phyloP scores from a whole-genome alignment of 1,284 basidiomycete genomes.

The Serendipita sp. region DNA sequence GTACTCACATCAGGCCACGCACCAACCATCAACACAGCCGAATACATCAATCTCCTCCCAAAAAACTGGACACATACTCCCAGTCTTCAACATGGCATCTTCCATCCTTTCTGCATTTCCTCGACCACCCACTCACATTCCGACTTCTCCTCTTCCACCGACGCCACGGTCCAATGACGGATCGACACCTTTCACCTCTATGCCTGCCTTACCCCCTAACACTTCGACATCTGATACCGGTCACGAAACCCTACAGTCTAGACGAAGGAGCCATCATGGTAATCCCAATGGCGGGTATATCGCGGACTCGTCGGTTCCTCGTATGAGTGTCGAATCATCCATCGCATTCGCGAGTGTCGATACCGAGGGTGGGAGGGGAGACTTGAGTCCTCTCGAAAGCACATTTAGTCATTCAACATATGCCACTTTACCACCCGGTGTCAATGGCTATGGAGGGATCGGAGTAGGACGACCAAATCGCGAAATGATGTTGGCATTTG shows the following conservation, averaged over 20 bases:
- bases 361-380: background rate
- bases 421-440: background rate
- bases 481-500: background rate
- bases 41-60: no score
- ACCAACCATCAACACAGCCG: no score
- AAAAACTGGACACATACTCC: no score
- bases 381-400: background rate
- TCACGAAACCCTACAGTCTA: background rate
- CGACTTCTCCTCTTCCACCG: background rate
- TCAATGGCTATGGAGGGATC: background rate
- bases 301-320: background rate
- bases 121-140: constrained; percentile 4
- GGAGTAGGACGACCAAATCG: background rate
- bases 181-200: background rate
- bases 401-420: background rate
- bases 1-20: no score
- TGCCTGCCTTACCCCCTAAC: background rate
- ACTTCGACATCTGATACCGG: background rate
- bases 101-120: constrained; percentile 3
- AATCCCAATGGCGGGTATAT: background rate
- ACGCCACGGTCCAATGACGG: background rate
- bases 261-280: background rate
- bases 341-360: background rate
- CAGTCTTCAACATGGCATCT: background rate
- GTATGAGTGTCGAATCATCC: background rate